Percentiles rank a stretch among this genome's conserved stretches.
These are phyloP conservation scores for Claviceps quebecensis DNA, from an alignment of 2,329 filamentous ascomycete species.

Conservation along the genomic window DNA sequence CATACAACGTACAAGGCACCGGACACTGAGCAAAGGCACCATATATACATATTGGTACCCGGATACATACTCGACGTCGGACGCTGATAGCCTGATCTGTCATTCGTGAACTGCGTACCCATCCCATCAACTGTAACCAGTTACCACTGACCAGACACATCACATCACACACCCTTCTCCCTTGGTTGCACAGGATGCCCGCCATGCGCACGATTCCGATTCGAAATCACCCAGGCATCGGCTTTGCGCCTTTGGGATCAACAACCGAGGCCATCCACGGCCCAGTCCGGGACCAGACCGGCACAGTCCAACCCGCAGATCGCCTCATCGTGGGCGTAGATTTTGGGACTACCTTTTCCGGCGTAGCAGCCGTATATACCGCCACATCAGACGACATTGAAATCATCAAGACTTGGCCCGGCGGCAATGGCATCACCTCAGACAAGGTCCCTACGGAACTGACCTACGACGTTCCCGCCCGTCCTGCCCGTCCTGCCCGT, in stretches of 20 bases:
- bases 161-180: too few species aligned
- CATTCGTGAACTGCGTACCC: too few species aligned
- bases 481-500: neutral
- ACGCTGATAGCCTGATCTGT: too few species aligned
- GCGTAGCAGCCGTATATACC: slow-evolving; percentile 60
- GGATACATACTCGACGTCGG: too few species aligned
- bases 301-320: slow-evolving; percentile 40
- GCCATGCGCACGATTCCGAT: slow-evolving; percentile 41
- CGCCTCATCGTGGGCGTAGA: slow-evolving; percentile 65
- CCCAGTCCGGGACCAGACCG: slow-evolving; percentile 40
- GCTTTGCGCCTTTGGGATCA: slow-evolving; percentile 38
- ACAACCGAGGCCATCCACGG: slow-evolving; percentile 50
- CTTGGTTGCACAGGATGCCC: slow-evolving; percentile 6
- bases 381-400: slow-evolving; percentile 67
- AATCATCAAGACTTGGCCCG: slow-evolving; percentile 76
- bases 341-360: slow-evolving; percentile 75
- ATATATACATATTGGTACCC: too few species aligned
- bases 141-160: too few species aligned
- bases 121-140: too few species aligned
- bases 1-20: too few species aligned
- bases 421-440: slow-evolving; percentile 73
- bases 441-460: slow-evolving; percentile 78
- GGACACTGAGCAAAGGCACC: too few species aligned
- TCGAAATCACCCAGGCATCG: slow-evolving; percentile 32
- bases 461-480: slow-evolving; percentile 37